Base-by-base conservation (phyloP, 2,329 filamentous ascomycete genomes). In the Rutstroemia sp. region DNA sequence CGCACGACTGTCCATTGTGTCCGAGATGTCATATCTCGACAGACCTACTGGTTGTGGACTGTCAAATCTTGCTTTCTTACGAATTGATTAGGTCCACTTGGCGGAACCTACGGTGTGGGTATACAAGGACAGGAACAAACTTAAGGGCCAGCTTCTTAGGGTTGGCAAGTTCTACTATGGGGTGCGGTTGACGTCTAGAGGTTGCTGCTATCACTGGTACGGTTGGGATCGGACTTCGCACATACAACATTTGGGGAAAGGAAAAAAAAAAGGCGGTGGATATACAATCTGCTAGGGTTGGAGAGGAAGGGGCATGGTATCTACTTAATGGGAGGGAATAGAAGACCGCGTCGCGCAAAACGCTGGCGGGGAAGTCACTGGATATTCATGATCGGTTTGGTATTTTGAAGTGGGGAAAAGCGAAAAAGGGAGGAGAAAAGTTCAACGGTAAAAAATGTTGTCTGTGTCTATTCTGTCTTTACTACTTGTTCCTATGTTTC, bases 191-290 rank as follows among this genome's bases (percentile, higher is more conserved):
- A 34, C 12, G 30, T n/a, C 16, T 42, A 42, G 39, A 42, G 39
- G 39, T 10, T n/a, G 25, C 30, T 54, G 36, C 34, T 40, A 49
- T 49, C 34, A 38, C 45, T 54, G 23, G 36, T 54, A 49, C 23
- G 9, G 45, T 5, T 36, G 14, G 23, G 16, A 23, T 34, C 30
- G 39, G 34, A 9, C 3, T 49, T 42, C 38, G 45, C 12, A 19
- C 45, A 19, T 48, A 21, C 17, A n/a, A 42, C 10, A 7, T 10
- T 23, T 17, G 25, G 19, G 45, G 19, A 25, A 9, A 19, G 16
- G n/a, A 19, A 10, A 16, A 25, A 25, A 19, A 6, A 19, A 3
- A 2, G 16, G 5, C 9, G 39, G 17, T 42, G 17, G 16, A 45
- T 10, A 12, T n/a, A 48, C 51, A 48, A 42, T 49, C 34, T 54